Conservation (phyloP, 2,329 filamentous ascomycete genomes). For the Pseudogymnoascus sp. region DNA sequence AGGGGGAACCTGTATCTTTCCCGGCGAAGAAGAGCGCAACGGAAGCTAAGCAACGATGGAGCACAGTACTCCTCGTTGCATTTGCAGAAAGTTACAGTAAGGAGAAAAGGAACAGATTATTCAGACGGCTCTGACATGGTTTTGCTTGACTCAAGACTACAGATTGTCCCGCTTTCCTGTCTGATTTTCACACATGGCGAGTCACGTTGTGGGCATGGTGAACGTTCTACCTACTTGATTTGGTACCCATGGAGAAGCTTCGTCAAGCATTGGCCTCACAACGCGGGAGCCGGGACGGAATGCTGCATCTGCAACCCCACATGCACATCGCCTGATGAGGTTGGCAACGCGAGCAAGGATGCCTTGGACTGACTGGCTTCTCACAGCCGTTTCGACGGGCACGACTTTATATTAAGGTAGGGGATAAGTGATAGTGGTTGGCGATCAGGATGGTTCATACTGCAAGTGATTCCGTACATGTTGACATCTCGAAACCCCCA, state of each 20-base stretch:
- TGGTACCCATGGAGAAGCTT: background rate
- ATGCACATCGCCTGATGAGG: constrained; percentile 5
- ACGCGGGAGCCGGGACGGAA: constrained; percentile 6
- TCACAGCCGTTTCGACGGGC: constrained; percentile 5
- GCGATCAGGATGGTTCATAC: background rate
- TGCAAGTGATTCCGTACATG: background rate
- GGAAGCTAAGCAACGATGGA: background rate
- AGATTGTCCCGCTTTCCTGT: background rate
- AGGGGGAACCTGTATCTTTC: background rate
- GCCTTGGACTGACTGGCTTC: background rate
- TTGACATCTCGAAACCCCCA: constrained; percentile 5
- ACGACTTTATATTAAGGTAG: constrained; percentile 2
- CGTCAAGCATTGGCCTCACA: constrained; percentile 2
- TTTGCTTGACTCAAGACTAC: constrained; percentile 1
- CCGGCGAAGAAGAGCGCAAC: background rate
- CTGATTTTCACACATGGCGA: background rate
- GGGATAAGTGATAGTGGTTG: background rate
- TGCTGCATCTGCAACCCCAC: constrained; percentile 6
- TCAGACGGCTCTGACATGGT: background rate
- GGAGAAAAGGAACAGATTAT: background rate
- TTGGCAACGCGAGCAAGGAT: background rate
- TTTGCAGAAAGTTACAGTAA: background rate
- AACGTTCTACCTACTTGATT: background rate
- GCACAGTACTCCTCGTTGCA: background rate
- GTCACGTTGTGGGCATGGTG: constrained; percentile 1